Evolutionary conservation across 495 filamentous ascomycete genomes (phyloP), one percentile per base, ranked within the genome.

Genomic region (Polyplosphaeria fusca): DNA sequence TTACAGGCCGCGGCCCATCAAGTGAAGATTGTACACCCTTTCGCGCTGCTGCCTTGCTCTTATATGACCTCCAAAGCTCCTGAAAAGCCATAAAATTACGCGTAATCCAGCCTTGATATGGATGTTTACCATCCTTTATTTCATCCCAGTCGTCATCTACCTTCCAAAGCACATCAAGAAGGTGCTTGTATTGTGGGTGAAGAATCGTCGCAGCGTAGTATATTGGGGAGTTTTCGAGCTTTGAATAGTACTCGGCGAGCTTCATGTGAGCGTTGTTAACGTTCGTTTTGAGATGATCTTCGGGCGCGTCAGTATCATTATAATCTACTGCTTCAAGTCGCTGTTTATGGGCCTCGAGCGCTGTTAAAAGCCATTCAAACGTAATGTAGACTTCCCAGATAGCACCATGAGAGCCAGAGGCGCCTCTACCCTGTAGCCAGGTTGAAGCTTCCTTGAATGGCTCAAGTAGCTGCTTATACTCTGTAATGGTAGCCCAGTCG

Each of bases 381-480:
- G 19, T 49, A 35, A 19, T n/a, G 19, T 32, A 28, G 11, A 49
- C 39, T 16, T 30, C 26, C 25, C 25, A 54, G n/a, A 45, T 54
- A 44, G 39, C 50, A 7, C 26, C 50, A 19, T 44, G 45, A 2
- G 4, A n/a, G 32, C 50, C 22, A 54, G 50, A 20, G 28, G 5
- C 23, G 37, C 39, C 37, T 23, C n/a, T 11, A 16, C 14, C 32
- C 16, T 54, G 16, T 19, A 52, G 11, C 4, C 7, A 39, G 13
- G 11, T 54, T 19, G 39, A 44, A 30, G 48, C 48, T 30, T 52
- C 35, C 23, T 54, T 20, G 32, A 54, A 45, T 12, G 32, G 37
- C 23, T 35, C 5, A 22, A 52, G 35, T 24, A 49, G 30, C 46
- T 49, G 19, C 7, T 19, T 13, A 22, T 49, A 49, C 11, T 49